These are phyloP conservation scores for Mentha longifolia DNA, from an alignment of 257 asterid genomes.

Conservation along the genomic window DNA sequence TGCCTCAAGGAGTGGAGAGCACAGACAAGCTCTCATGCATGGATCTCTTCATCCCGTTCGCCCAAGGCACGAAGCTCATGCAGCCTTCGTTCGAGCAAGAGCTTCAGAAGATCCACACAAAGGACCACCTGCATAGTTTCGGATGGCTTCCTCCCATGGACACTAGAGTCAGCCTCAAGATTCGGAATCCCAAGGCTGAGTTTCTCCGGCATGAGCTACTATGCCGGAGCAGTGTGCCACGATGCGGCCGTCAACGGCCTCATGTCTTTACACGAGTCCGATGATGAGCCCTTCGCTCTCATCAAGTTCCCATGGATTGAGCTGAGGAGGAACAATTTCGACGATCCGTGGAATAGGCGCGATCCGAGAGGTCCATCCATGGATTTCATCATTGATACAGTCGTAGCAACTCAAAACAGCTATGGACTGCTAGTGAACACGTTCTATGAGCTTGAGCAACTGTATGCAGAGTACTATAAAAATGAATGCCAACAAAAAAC, in stretches of 20 bases:
- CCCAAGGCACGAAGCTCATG: slow-evolving; percentile 44
- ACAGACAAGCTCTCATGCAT: slow-evolving; percentile 70
- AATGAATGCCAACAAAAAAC: not conserved
- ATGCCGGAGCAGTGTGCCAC: not conserved
- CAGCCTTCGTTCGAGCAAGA: slow-evolving; percentile 57
- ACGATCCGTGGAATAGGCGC: slow-evolving; percentile 26
- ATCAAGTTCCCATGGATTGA: slow-evolving; percentile 51
- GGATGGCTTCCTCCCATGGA: slow-evolving; percentile 77
- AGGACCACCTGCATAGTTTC: slow-evolving; percentile 53
- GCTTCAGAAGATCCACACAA: slow-evolving; percentile 29
- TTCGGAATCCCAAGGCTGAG: slow-evolving; percentile 56
- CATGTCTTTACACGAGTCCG: slow-evolving; percentile 31
- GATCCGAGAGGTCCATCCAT: slow-evolving; percentile 42
- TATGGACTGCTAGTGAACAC: slow-evolving; percentile 59
- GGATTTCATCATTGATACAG: slow-evolving; percentile 36
- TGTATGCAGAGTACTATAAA: slow-evolving; percentile 38
- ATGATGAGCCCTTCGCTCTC: slow-evolving; percentile 47
- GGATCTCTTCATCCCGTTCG: slow-evolving; percentile 54
- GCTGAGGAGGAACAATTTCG: slow-evolving; percentile 58
- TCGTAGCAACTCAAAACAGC: slow-evolving; percentile 35
- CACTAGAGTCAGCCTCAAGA: slow-evolving; percentile 49
- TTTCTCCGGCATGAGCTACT: slow-evolving; percentile 55
- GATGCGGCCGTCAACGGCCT: slow-evolving; percentile 4
- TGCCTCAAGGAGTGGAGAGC: slow-evolving; percentile 61
- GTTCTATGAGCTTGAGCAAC: slow-evolving; percentile 59